phyloP scores from a whole-genome alignment of 768 basidiomycete species.

The Boletus huronensis region DNA sequence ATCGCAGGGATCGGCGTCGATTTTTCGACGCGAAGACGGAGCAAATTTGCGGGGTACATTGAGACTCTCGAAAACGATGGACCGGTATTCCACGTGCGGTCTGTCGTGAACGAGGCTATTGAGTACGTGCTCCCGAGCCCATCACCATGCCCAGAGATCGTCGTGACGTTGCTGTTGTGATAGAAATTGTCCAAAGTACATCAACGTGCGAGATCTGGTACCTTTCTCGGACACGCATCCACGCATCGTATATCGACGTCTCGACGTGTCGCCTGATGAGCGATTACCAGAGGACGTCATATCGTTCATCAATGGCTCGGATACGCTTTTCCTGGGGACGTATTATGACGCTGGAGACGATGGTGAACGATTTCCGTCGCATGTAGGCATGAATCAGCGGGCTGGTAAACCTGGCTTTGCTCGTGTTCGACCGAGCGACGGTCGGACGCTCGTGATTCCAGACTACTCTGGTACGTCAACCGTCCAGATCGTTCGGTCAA shows the following conservation, averaged over 20 bases:
- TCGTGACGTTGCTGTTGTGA: not conserved
- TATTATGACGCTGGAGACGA: slow-evolving; percentile 43
- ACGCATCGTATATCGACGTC: slow-evolving; percentile 33
- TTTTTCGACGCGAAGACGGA: slow-evolving; percentile 53
- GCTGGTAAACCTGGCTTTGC: slow-evolving; percentile 60
- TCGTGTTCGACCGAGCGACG: slow-evolving; percentile 51
- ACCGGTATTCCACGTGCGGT: slow-evolving; percentile 34
- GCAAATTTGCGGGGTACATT: slow-evolving; percentile 59
- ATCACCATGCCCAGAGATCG: not conserved
- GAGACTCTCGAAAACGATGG: slow-evolving; percentile 31
- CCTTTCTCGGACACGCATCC: slow-evolving; percentile 41
- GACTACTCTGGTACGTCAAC: slow-evolving; percentile 50
- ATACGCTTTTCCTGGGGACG: slow-evolving; percentile 59
- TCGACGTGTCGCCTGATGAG: slow-evolving; percentile 33
- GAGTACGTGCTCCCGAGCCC: slow-evolving; percentile 42
- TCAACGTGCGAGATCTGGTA: slow-evolving; percentile 52
- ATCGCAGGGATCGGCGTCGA: slow-evolving; percentile 63
- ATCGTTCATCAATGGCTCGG: slow-evolving; percentile 44
- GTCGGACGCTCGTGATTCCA: slow-evolving; percentile 54
- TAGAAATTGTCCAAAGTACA: slow-evolving; percentile 72
- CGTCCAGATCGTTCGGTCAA: not conserved
- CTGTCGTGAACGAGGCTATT: slow-evolving; percentile 50
- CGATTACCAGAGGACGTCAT: slow-evolving; percentile 51
- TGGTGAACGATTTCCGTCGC: slow-evolving; percentile 43
- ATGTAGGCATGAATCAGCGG: slow-evolving; percentile 66